Evolutionary conservation across 176 grass and related monocot species (phyloP).

Genomic region (maize (Zea mays)): DNA sequence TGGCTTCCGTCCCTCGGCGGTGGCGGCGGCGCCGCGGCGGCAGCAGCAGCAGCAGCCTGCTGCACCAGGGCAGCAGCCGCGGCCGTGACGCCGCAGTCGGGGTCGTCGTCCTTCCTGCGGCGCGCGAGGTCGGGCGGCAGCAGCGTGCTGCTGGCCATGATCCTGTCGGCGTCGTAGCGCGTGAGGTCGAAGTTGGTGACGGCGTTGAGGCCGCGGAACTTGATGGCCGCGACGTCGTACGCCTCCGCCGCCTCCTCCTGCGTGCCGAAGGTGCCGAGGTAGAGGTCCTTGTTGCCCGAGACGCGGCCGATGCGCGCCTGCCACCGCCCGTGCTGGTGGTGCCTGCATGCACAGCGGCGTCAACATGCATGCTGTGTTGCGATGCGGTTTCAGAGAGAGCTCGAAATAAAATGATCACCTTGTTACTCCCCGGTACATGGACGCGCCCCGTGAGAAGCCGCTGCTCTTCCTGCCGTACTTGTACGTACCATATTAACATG

Average conservation of each 20-base stretch:
- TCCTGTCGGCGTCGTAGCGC: constrained; percentile 93
- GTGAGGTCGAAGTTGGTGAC: constrained; percentile 99
- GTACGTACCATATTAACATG: no score
- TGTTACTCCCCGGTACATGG: constrained; percentile 95
- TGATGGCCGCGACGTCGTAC: constrained; percentile 96
- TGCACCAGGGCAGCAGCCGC: constrained; percentile 2
- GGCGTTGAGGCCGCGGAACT: constrained; percentile 89
- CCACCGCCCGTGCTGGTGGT: constrained; percentile 98
- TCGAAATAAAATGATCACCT: constrained; percentile 29
- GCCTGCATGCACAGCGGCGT: constrained; percentile 35
- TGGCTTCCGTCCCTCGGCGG: background rate
- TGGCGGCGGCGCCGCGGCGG: background rate
- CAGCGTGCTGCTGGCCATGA: constrained; percentile 96
- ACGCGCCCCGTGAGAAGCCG: constrained; percentile 92
- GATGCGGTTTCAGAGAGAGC: no score
- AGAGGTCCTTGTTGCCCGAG: constrained; percentile 99
- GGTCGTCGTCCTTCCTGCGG: constrained; percentile 49
- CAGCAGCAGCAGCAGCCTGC: background rate
- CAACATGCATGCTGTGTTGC: background rate
- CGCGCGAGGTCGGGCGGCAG: constrained; percentile 73
- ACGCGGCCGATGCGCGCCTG: constrained; percentile 97
- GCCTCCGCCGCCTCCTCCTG: constrained; percentile 99
- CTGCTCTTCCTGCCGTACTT: constrained; percentile 71
- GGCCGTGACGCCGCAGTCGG: background rate
- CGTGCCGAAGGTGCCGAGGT: constrained; percentile 97